phyloP scores from a whole-genome alignment of 140 eudicot species.

The Bidens hawaiensis region DNA sequence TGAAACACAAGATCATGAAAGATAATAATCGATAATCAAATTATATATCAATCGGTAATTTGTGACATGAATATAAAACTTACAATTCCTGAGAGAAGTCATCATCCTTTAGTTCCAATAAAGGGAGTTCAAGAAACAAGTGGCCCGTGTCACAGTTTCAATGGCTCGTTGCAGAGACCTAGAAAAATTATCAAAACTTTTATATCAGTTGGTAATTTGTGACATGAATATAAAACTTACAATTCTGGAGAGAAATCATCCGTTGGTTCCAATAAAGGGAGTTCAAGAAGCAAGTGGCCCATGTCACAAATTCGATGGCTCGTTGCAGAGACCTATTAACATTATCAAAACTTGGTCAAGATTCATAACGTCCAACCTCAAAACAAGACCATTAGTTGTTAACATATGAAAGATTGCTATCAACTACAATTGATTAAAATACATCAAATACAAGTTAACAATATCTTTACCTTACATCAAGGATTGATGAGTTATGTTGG shows the following conservation, averaged over 20 bases:
- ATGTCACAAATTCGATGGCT: slow-evolving; percentile 88
- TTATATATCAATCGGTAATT: too few relatives aligned
- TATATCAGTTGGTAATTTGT: too few relatives aligned
- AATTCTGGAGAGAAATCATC: too few relatives aligned
- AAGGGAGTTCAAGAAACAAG: slow-evolving; percentile 91
- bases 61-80: slow-evolving; percentile 87
- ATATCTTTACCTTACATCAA: slow-evolving; percentile 66
- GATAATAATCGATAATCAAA: too few relatives aligned
- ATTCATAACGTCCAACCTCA: neutral
- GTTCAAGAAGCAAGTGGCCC: slow-evolving; percentile 89
- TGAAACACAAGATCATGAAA: too few relatives aligned
- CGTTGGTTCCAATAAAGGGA: slow-evolving; percentile 65
- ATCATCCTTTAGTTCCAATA: slow-evolving; percentile 58
- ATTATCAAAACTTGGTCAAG: neutral
- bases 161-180: slow-evolving; percentile 77
- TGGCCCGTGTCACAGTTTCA: slow-evolving; percentile 83
- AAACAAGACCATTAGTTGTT: neutral
- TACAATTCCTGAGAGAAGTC: too few relatives aligned
- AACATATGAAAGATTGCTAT: neutral
- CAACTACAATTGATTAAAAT: neutral
- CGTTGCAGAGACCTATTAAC: slow-evolving; percentile 55
- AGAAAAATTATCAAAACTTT: neutral
- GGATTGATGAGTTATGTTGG: slow-evolving; percentile 85
- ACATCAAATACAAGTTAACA: neutral
- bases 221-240: slow-evolving; percentile 87